A percentile compares a stretch with the other conserved stretches of the same genome.
phyloP scores from a whole-genome alignment of 2,329 filamentous ascomycete species.

The Alternaria dauci region DNA sequence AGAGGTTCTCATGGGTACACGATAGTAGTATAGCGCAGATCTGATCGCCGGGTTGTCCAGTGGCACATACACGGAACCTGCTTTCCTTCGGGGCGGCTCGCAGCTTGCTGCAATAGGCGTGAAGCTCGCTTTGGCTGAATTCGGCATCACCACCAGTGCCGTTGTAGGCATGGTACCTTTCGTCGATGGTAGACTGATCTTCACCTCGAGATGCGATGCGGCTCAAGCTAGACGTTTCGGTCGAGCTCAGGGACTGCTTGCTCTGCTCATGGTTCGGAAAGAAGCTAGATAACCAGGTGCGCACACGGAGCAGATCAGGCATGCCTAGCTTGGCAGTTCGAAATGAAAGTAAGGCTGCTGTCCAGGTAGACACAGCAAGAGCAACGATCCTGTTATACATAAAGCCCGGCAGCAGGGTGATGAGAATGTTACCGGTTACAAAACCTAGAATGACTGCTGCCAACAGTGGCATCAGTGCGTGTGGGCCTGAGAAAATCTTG shows the following conservation, averaged over 20 bases:
- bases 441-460: slow-evolving; percentile 58
- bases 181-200: slow-evolving; percentile 30
- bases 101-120: slow-evolving; percentile 56
- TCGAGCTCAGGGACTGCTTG: slow-evolving; percentile 24
- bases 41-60: slow-evolving; percentile 55
- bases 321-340: slow-evolving; percentile 59
- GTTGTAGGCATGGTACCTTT: slow-evolving; percentile 56
- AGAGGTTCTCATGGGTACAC: slow-evolving; percentile 49
- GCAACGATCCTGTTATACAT: slow-evolving; percentile 59
- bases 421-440: slow-evolving; percentile 57
- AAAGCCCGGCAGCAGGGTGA: slow-evolving; percentile 51
- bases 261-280: slow-evolving; percentile 23
- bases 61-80: slow-evolving; percentile 53
- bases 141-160: slow-evolving; percentile 55
- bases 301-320: slow-evolving; percentile 47
- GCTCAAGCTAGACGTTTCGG: slow-evolving; percentile 34
- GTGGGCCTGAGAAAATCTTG: slow-evolving; percentile 61
- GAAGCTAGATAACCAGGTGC: slow-evolving; percentile 40
- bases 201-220: slow-evolving; percentile 29
- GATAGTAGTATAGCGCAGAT: slow-evolving; percentile 54
- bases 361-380: slow-evolving; percentile 62
- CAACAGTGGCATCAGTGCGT: slow-evolving; percentile 59
- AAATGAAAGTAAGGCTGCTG: slow-evolving; percentile 59
- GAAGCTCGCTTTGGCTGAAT: slow-evolving; percentile 62
- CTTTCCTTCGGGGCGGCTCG: slow-evolving; percentile 53